Evolutionary conservation across 2,329 filamentous ascomycete genomes (phyloP).

Genomic region (Diaporthe capsici): DNA sequence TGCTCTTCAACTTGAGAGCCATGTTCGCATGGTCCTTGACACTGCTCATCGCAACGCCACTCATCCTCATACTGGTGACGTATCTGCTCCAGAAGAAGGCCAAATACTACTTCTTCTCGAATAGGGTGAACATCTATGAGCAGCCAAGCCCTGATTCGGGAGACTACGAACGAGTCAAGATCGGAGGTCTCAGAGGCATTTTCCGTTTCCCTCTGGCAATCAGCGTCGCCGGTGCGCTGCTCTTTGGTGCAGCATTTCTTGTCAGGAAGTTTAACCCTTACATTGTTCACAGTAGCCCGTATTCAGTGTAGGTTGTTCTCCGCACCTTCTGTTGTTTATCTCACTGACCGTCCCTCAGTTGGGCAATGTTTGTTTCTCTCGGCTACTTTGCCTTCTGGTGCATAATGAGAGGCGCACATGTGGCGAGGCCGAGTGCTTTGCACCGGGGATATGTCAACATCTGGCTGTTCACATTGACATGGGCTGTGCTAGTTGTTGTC

Average conservation of each 20-base stretch:
- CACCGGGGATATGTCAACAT: conserved; percentile 85
- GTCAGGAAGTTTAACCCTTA: conserved; percentile 88
- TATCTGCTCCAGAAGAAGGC: conserved; percentile 78
- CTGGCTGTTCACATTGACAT: conserved; percentile 86
- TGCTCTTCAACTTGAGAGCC: conserved; percentile 82
- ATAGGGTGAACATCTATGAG: conserved; percentile 68
- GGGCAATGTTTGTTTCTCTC: conserved; percentile 86
- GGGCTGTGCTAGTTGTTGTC: conserved; percentile 78
- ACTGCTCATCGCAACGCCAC: conserved; percentile 82
- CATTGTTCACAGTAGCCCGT: conserved; percentile 91
- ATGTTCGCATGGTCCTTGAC: conserved; percentile 91
- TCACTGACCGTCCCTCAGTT: conserved; percentile 57
- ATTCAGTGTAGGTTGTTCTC: conserved; percentile 72
- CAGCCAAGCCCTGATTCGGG: conserved; percentile 58
- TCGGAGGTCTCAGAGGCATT: conserved; percentile 86
- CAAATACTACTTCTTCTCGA: conserved; percentile 91
- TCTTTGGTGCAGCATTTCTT: conserved; percentile 80
- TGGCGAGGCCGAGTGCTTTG: conserved; percentile 86
- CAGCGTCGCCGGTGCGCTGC: conserved; percentile 74
- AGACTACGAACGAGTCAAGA: conserved; percentile 69
- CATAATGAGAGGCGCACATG: conserved; percentile 82
- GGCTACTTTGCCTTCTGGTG: conserved; percentile 90
- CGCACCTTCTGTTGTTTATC: background rate
- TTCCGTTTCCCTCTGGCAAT: conserved; percentile 87
- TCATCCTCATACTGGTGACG: conserved; percentile 78